These are phyloP conservation scores for Ilex paraguariensis DNA, from an alignment of 305 asterid species.

Conservation along the genomic window DNA sequence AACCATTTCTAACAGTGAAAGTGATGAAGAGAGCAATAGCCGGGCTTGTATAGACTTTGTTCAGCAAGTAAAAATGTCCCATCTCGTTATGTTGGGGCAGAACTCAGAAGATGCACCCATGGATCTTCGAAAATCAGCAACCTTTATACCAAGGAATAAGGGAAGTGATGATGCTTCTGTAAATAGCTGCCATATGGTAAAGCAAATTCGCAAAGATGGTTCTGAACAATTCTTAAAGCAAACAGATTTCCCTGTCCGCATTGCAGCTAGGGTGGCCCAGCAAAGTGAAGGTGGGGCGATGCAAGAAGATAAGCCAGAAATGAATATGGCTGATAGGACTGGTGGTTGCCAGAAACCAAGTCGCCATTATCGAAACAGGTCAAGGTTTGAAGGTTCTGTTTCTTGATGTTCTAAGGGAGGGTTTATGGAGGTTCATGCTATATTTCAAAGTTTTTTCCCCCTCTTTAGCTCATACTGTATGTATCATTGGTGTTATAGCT, in stretches of 20 bases:
- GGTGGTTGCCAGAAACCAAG: slow-evolving; percentile 1
- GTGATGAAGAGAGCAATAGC: slow-evolving; percentile 10
- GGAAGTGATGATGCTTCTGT: not conserved
- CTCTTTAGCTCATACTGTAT: too few species aligned
- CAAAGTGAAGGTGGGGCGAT: slow-evolving; percentile 7
- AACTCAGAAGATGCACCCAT: not conserved
- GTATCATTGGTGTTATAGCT: too few species aligned
- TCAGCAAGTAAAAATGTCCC: slow-evolving; percentile 2
- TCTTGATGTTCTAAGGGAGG: slow-evolving; percentile 3
- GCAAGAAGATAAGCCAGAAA: slow-evolving; percentile 16
- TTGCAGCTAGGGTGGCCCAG: slow-evolving; percentile 15
- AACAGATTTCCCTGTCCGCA: slow-evolving; percentile 5
- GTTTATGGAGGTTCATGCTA: too few species aligned
- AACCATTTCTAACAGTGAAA: too few species aligned
- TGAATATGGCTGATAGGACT: not conserved
- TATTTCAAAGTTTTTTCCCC: too few species aligned
- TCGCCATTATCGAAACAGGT: slow-evolving; percentile 17
- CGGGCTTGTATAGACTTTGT: slow-evolving; percentile 1
- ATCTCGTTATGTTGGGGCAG: not conserved
- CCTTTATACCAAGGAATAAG: slow-evolving; percentile 16
- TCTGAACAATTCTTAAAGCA: slow-evolving; percentile 3
- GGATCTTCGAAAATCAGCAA: slow-evolving; percentile 7
- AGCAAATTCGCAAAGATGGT: not conserved
- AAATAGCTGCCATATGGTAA: not conserved
- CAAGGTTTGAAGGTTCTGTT: slow-evolving; percentile 5